These are phyloP conservation scores for Ananas comosus DNA, from an alignment of 176 grass and related monocot species.

Conservation along the genomic window DNA sequence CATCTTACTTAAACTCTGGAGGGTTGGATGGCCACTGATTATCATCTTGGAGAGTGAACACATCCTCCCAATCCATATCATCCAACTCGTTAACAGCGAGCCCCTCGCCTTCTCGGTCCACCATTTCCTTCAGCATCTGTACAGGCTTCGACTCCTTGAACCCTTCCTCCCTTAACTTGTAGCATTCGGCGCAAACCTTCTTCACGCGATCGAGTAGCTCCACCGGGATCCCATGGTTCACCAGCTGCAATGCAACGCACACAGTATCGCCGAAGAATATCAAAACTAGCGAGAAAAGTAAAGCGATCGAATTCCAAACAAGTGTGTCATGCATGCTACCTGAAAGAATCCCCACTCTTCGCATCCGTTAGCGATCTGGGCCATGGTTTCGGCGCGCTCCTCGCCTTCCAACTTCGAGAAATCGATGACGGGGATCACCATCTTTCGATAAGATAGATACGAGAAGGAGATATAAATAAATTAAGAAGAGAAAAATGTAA, in stretches of 20 bases:
- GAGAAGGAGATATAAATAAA: neutral
- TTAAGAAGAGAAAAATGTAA: constrained; percentile 8
- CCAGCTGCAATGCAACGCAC: constrained; percentile 25
- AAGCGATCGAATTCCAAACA: neutral
- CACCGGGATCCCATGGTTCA: constrained; percentile 72
- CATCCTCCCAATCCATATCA: constrained; percentile 74
- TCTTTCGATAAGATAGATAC: neutral
- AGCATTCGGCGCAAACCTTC: constrained; percentile 64
- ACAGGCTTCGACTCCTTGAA: constrained; percentile 48
- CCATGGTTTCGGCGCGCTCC: constrained; percentile 36
- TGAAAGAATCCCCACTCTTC: constrained; percentile 90
- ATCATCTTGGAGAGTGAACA: constrained; percentile 63
- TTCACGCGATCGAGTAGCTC: constrained; percentile 84
- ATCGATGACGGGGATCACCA: constrained; percentile 77
- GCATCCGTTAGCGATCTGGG: constrained; percentile 49
- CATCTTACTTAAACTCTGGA: constrained; percentile 52
- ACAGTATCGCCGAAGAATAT: neutral
- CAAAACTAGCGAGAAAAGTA: neutral
- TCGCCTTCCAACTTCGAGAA: constrained; percentile 68
- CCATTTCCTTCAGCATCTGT: constrained; percentile 23
- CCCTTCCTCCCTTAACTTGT: constrained; percentile 49
- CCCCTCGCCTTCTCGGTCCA: constrained; percentile 28
- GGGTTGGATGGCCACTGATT: constrained; percentile 69
- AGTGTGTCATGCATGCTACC: constrained; percentile 17
- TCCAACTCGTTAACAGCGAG: constrained; percentile 12